Evolutionary conservation across 1,139 yeast genomes (phyloP), one percentile per base, ranked within the genome.

Genomic region (Arxiozyma bovina): DNA sequence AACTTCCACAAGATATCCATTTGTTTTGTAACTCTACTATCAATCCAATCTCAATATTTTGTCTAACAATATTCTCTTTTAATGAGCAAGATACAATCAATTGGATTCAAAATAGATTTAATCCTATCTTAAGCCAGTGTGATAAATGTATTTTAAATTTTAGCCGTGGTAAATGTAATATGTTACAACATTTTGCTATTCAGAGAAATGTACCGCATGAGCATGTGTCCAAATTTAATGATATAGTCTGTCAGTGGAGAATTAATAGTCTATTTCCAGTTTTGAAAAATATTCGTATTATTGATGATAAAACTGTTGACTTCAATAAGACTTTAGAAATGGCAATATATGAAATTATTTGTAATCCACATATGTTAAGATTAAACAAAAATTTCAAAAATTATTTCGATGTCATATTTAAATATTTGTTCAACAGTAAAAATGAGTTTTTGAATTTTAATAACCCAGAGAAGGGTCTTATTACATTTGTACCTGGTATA

Each of bases 11-110:
- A 44, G 64, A 60, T 42, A 57, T 59, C 27, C 89, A 85, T 60
- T 70, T 82, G 66, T 83, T 81, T 64, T 84, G 90, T 68, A 79
- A 82, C 64, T 71, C 72, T 15, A 65, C 68, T 43, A 71, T 79
- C 62, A 73, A 70, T 51, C 77, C 79, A 6, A 73, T 81, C 25
- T 73, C 83, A 12, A 72, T 77, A 25, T 83, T 83, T 64, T 69
- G 77, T 8, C 66, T 85, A 54, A 78, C 85, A 21, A 71, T 83
- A 54, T 83, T 83, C 63, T 81, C 87, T 11, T 81, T 83, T 61
- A 77, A 78, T 30, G 76, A 75, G 45, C 75, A 74, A 51, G 73
- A 73, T 15, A 74, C 77, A 30, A 68, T 77, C 17, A 65, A 64
- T 25, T 74, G 77, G 72, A 71, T 79, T 54, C 77, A 77, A 57